Conservation (phyloP, 2,329 filamentous ascomycete species). For the Exserohilum turcica region DNA sequence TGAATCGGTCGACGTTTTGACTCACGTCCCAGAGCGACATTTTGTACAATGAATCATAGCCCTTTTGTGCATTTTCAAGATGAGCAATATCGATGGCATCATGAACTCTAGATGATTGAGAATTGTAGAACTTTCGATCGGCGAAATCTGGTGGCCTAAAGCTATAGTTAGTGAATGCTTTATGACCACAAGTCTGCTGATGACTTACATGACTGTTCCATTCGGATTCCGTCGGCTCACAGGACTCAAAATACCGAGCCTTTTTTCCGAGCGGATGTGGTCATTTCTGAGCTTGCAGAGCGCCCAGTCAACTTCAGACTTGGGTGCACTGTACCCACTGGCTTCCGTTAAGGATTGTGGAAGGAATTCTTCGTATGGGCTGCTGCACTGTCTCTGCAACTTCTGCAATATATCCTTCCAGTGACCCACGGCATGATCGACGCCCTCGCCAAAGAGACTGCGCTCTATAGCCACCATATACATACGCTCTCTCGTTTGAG, state of each 20-base stretch:
- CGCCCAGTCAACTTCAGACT: constrained; percentile 56
- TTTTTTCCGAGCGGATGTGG: constrained; percentile 56
- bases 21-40: constrained; percentile 65
- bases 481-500: constrained; percentile 63
- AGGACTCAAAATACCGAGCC: constrained; percentile 61
- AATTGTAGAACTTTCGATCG: constrained; percentile 57
- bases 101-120: constrained; percentile 63
- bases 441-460: constrained; percentile 20
- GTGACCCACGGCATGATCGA: constrained; percentile 15
- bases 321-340: constrained; percentile 41
- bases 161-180: neutral
- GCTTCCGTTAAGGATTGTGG: constrained; percentile 60
- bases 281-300: constrained; percentile 66
- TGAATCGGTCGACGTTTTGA: constrained; percentile 71
- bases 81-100: constrained; percentile 70
- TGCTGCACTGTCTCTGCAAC: constrained; percentile 64
- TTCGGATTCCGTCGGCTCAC: constrained; percentile 65
- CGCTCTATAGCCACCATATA: constrained; percentile 55
- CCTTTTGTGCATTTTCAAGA: constrained; percentile 55
- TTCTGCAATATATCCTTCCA: constrained; percentile 56
- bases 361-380: constrained; percentile 66
- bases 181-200: neutral
- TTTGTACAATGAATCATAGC: constrained; percentile 65
- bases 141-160: constrained; percentile 60
- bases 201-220: constrained; percentile 50